Evolutionary conservation across 768 basidiomycete species (phyloP), one percentile per base, ranked within the genome.

Genomic region (Rossbeevera mucosa): DNA sequence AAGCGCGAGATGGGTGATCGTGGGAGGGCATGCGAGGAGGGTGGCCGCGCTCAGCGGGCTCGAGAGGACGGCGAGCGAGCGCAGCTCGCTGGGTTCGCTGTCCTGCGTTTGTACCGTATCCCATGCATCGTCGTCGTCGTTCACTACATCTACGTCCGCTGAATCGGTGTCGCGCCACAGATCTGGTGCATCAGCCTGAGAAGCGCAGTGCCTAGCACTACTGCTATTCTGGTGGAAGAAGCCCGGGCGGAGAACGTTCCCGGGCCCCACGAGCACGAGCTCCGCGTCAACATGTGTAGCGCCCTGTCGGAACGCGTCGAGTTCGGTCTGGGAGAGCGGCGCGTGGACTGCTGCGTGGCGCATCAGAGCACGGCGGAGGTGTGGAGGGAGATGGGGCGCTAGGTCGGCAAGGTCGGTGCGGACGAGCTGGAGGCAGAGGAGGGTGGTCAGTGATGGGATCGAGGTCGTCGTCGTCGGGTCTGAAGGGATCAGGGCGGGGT

Each of bases 221-320:
- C 7, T 26, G 26, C 6, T 8, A 7, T 0, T 5, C 9, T 38
- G 36, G 36, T 18, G 61, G 57, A 84, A 78, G 53, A 74, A 64
- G 45, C 76, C 73, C 33, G 74, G 72, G 16, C 68, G 74, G 3
- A 83, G 60, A 7, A 66, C 57, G 8, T 76, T 76, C 21, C 71
- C 62, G 0, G 82, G 83, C 13, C 83, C 84, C 24, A 87, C 75
- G 21, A 91, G 63, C 31, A 89, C 63, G 11, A 88, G 68, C 53
- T 90, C 88, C 0, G 85, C 81, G 47, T 80, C 79, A 3, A 76
- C 74, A 59, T 85, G 80, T 1, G 78, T 75, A 5, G 79, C 68
- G 0, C 74, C 70, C 29, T 72, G 73, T 49, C 78, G 76, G 5
- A 88, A 62, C 7, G 76, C 71, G 47, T 75, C 74, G 18, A 89